phyloP scores from a whole-genome alignment of 2,329 filamentous ascomycete species.

The Eutypella sp. region DNA sequence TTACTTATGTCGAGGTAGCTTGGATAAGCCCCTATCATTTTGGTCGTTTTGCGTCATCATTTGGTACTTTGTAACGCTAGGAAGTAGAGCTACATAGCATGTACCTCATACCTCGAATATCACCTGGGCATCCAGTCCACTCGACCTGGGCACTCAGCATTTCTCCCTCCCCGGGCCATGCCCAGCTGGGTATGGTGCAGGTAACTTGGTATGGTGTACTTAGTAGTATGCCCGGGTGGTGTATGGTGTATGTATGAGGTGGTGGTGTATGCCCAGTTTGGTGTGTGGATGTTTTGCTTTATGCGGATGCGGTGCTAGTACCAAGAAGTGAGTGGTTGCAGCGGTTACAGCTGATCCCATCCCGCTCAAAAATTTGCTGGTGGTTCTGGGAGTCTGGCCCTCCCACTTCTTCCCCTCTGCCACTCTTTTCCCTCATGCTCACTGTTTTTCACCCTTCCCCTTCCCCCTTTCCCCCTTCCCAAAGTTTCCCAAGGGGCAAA shows the following conservation, averaged over 20 bases:
- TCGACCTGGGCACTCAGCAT: too few relatives aligned
- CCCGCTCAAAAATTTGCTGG: constrained; percentile 6
- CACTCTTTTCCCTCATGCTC: not conserved
- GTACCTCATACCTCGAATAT: too few relatives aligned
- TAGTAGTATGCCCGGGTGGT: not conserved
- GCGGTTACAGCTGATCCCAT: constrained; percentile 30
- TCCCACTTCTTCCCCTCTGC: constrained; percentile 4
- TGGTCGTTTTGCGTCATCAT: not conserved
- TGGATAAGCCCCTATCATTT: too few relatives aligned
- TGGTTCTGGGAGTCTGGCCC: constrained; percentile 21
- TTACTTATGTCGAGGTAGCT: too few relatives aligned
- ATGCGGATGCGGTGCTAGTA: not conserved
- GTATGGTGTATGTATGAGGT: not conserved
- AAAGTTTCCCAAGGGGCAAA: too few relatives aligned
- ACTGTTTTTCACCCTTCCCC: constrained; percentile 3
- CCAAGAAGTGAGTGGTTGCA: not conserved
- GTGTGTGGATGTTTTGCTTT: not conserved
- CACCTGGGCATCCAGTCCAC: too few relatives aligned
- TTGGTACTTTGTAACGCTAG: too few relatives aligned
- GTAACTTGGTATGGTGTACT: not conserved
- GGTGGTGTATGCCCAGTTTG: not conserved
- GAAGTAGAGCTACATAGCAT: too few relatives aligned
- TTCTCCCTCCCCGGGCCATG: too few relatives aligned
- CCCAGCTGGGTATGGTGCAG: too few relatives aligned
- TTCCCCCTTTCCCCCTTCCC: too few relatives aligned